phyloP scores from a whole-genome alignment of 345 rosid species.

The Clarkia xantiana region DNA sequence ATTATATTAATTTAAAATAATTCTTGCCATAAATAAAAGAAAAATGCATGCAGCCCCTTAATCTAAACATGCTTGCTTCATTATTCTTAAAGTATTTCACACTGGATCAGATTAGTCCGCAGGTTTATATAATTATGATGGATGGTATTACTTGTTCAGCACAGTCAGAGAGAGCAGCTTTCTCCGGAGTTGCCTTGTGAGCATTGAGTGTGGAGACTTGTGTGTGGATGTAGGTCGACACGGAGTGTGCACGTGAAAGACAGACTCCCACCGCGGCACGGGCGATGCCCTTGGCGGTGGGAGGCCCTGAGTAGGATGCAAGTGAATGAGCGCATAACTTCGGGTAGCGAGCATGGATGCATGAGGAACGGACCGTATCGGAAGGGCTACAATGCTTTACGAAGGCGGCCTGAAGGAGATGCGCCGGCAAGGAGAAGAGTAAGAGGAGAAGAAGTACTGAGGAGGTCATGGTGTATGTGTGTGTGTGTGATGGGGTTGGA shows the following conservation, averaged over 20 bases:
- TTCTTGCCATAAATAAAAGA: no score
- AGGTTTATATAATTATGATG: no score
- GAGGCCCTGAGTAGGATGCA: slow-evolving; percentile 50
- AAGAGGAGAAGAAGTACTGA: slow-evolving; percentile 8
- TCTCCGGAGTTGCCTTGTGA: slow-evolving; percentile 7
- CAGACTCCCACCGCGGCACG: slow-evolving; percentile 57
- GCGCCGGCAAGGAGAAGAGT: slow-evolving; percentile 7
- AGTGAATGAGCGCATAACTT: slow-evolving; percentile 52
- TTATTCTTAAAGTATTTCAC: no score
- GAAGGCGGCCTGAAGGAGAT: slow-evolving; percentile 4
- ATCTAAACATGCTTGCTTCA: no score
- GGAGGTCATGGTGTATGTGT: no score
- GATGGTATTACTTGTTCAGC: slow-evolving; percentile 36
- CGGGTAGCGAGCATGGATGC: slow-evolving; percentile 68
- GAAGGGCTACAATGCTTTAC: slow-evolving; percentile 24
- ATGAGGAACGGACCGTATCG: slow-evolving; percentile 32
- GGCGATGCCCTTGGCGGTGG: slow-evolving; percentile 51
- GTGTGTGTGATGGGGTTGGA: no score
- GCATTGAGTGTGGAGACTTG: slow-evolving; percentile 9
- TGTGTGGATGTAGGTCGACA: slow-evolving; percentile 20
- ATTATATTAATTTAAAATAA: no score
- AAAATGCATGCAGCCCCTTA: no score
- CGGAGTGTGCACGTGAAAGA: slow-evolving; percentile 29
- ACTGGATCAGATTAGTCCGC: no score
- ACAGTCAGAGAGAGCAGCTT: slow-evolving; percentile 47